Conservation (phyloP, 2,329 filamentous ascomycete genomes). For the Diaporthe citriasiana region DNA sequence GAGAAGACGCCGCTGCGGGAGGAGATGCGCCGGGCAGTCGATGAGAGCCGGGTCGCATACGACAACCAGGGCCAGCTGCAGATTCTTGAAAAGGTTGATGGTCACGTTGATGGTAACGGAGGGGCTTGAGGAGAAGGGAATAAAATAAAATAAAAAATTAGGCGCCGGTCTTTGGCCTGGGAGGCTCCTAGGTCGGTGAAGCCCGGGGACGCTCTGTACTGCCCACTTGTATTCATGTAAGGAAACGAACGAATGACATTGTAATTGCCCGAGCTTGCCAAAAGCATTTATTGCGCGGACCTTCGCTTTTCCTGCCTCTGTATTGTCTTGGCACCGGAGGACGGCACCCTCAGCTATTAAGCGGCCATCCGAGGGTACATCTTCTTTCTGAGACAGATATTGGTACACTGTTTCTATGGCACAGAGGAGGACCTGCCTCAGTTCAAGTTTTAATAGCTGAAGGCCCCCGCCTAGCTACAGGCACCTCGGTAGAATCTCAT, state of each 20-base stretch:
- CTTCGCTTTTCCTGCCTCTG: not conserved
- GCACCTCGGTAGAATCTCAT: not conserved
- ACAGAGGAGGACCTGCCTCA: not conserved
- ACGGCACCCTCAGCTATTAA: not conserved
- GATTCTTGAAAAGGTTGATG: conserved; percentile 52
- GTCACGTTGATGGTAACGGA: conserved; percentile 2
- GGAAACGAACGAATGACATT: conserved; percentile 27
- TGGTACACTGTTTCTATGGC: too few species aligned
- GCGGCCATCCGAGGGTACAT: not conserved
- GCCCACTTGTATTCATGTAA: conserved; percentile 19
- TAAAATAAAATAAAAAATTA: conserved; percentile 2
- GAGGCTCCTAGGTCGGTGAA: conserved; percentile 1
- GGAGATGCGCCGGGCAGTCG: conserved; percentile 69
- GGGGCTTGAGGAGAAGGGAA: conserved; percentile 12
- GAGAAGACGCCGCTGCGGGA: conserved; percentile 67
- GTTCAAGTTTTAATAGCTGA: not conserved
- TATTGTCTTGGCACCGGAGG: not conserved
- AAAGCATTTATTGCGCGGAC: not conserved
- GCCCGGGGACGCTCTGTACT: conserved; percentile 6
- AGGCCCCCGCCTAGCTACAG: not conserved
- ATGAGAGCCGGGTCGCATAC: conserved; percentile 69
- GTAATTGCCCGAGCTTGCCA: conserved; percentile 7
- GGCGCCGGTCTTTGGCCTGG: not conserved
- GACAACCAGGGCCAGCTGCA: conserved; percentile 64
- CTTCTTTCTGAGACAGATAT: not conserved